Evolutionary conservation across 2,329 filamentous ascomycete genomes (phyloP), one percentile per base, ranked within the genome.

Genomic region (Emmonsia crescens): DNA sequence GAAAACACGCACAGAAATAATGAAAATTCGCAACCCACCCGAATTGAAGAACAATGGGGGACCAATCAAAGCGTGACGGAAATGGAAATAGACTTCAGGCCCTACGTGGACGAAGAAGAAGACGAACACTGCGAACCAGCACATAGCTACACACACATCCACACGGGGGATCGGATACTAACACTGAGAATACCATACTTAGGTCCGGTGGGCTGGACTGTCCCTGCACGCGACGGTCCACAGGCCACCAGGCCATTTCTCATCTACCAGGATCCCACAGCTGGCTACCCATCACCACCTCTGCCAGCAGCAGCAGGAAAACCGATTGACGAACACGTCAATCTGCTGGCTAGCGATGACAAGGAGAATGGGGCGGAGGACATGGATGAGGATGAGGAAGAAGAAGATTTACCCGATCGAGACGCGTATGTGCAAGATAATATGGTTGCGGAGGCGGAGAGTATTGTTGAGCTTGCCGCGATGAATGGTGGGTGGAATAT

Each of bases 261-360:
- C 46, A 66, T 66, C 21, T 66, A 64, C 31, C 63, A 66, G 33
- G 64, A 66, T 51, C 64, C 63, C 61, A 63, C 44, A 31, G 60
- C 40, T 21, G 57, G 57, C 9, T 52, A 52, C 57, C n/a, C 10
- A 27, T 44, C 57, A 38, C 31, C 44, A n/a, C 44, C 36, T 10
- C n/a, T 21, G 54, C 49, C 36, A 33, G 38, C 48, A 46, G 24
- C 10, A 16, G 56, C 56, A n/a, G 19, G 27, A 12, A 44, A 33
- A 24, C 40, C 24, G 1, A 49, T 48, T 6, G 42, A 62, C 19
- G 42, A 42, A 48, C 59, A 59, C 38, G 40, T 57, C 12, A 36
- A 64, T 44, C 33, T 60, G 24, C 52, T 44, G 12, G 64, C 59
- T 3, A 63, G 60, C 38, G 61, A 66, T 19, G 61, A 66, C 36